Evolutionary conservation across 352 stramenopile genomes (phyloP).

Genomic region (Ophiocytium majus): DNA sequence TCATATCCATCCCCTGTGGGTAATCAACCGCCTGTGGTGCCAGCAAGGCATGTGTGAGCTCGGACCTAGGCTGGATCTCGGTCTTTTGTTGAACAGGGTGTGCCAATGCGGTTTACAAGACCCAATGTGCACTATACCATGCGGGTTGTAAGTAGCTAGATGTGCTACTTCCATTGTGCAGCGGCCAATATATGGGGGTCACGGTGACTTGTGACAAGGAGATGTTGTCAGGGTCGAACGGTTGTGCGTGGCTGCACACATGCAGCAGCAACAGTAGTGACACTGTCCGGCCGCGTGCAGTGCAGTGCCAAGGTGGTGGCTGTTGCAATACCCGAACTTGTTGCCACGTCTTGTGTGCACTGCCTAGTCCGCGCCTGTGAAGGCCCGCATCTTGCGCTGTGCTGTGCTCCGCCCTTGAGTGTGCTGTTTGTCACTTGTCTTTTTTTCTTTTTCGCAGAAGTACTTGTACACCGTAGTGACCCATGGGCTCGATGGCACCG

Average conservation of each 20-base stretch:
- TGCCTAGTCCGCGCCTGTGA: background rate
- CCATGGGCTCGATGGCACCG: conserved; percentile 37
- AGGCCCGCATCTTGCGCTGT: background rate
- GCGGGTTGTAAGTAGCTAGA: no score
- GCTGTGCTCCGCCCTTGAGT: background rate
- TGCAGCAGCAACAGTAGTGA: no score
- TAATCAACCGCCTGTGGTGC: background rate
- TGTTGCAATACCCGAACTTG: background rate
- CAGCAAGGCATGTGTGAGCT: background rate
- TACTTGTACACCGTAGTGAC: conserved; percentile 60
- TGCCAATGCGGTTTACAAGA: background rate
- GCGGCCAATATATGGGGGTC: no score
- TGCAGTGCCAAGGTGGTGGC: background rate
- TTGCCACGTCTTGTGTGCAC: background rate
- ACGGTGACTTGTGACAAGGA: no score
- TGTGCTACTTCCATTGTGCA: no score
- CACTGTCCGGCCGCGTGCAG: no score
- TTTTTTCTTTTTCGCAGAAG: conserved; percentile 26
- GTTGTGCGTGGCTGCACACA: no score
- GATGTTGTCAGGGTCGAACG: no score
- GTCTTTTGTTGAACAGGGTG: background rate
- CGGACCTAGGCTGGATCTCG: no score
- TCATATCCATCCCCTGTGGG: no score
- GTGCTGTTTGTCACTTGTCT: background rate
- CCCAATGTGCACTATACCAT: background rate